Percentiles rank a stretch among this genome's conserved stretches.
These are phyloP conservation scores for Bipolaris gigantea DNA, from an alignment of 2,329 filamentous ascomycete genomes.

Conservation along the genomic window DNA sequence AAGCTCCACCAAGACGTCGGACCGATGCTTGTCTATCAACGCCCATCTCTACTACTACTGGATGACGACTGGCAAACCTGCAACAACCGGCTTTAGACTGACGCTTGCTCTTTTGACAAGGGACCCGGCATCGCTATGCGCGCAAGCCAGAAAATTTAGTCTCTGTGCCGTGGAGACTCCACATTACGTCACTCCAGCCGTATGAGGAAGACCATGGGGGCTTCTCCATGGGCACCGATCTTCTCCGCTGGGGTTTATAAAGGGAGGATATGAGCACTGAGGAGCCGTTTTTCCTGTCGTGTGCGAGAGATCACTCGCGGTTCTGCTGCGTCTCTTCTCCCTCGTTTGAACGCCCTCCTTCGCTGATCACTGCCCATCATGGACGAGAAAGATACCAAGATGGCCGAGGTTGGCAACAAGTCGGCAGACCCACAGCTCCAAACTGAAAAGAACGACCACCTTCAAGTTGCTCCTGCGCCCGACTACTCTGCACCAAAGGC, in stretches of 20 bases:
- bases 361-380: conserved; percentile 24
- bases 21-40: conserved; percentile 26
- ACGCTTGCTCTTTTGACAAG: conserved; percentile 6
- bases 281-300: neutral
- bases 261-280: conserved; percentile 18
- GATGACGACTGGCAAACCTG: conserved; percentile 15
- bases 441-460: conserved; percentile 23
- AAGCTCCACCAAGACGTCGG: conserved; percentile 33
- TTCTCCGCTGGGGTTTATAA: conserved; percentile 32
- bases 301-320: conserved; percentile 12
- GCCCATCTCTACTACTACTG: conserved; percentile 20
- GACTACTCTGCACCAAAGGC: conserved; percentile 35
- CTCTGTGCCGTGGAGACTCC: conserved; percentile 31
- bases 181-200: conserved; percentile 21
- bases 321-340: conserved; percentile 10
- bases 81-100: conserved; percentile 21
- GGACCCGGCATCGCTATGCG: conserved; percentile 17
- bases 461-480: conserved; percentile 24
- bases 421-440: conserved; percentile 15
- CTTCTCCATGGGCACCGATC: conserved; percentile 25
- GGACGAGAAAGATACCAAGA: conserved; percentile 33
- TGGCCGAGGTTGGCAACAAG: conserved; percentile 9
- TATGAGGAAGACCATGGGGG: conserved; percentile 24
- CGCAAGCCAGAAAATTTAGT: conserved; percentile 23
- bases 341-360: conserved; percentile 5